Conservation (phyloP, 208 protist genomes). For the Crithidia acanthocephali region DNA sequence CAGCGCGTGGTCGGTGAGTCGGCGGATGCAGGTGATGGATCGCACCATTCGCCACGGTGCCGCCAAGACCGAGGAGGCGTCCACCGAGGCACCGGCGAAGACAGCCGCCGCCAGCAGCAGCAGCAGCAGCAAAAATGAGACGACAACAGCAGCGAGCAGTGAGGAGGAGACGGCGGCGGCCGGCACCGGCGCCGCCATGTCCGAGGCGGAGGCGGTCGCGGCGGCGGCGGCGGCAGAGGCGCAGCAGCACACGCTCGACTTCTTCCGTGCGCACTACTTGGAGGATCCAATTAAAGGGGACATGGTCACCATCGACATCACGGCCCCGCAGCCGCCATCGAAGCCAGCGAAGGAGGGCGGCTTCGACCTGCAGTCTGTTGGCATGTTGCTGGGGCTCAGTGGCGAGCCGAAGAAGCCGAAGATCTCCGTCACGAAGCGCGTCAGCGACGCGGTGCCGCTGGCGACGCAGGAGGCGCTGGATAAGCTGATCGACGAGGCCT, state of each 20-base stretch:
- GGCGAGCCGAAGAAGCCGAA: conserved; percentile 54
- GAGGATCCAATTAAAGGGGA: conserved; percentile 71
- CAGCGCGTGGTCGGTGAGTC: conserved; percentile 62
- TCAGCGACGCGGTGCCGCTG: conserved; percentile 83
- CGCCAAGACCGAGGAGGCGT: conserved; percentile 10
- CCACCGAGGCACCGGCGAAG: background rate
- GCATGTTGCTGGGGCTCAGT: conserved; percentile 65
- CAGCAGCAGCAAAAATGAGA: background rate
- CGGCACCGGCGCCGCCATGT: background rate
- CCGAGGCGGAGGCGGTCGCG: conserved; percentile 8
- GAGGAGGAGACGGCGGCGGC: conserved; percentile 23
- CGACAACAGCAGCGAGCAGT: background rate
- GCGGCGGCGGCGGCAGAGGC: conserved; percentile 13
- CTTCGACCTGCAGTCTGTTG: conserved; percentile 68
- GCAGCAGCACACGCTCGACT: conserved; percentile 67
- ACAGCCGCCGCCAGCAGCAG: background rate
- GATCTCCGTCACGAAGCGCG: conserved; percentile 67
- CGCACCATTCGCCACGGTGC: conserved; percentile 14
- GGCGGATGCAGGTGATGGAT: conserved; percentile 33
- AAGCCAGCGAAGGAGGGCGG: conserved; percentile 43
- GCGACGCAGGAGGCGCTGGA: conserved; percentile 86
- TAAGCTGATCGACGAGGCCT: conserved; percentile 91
- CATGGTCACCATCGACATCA: conserved; percentile 79
- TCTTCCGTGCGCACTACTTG: conserved; percentile 81
- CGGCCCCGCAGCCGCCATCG: conserved; percentile 44